These are phyloP conservation scores for Oxyria digyna DNA, from an alignment of 148 eudicot species.

Conservation along the genomic window DNA sequence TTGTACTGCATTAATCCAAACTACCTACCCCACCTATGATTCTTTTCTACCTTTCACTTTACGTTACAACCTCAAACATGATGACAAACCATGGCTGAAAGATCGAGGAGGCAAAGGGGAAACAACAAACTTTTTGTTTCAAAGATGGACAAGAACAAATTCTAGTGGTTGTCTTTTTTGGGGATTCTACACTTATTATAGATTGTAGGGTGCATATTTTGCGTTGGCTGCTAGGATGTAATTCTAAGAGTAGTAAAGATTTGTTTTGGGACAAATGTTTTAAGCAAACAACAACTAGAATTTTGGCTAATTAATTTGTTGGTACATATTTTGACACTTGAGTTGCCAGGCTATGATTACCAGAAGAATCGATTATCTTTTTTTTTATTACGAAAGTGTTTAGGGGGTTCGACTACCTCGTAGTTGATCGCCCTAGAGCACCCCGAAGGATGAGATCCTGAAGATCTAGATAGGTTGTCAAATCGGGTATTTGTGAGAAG, in stretches of 20 bases:
- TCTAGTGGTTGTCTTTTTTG: not conserved
- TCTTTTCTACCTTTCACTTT: not conserved
- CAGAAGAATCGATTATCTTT: too few species aligned
- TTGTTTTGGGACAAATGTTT: not conserved
- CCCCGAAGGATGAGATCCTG: too few species aligned
- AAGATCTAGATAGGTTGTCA: too few species aligned
- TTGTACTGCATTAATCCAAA: not conserved
- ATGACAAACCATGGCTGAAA: not conserved
- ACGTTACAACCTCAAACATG: not conserved
- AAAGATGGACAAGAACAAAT: not conserved
- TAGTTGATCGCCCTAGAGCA: too few species aligned
- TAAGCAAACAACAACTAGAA: too few species aligned
- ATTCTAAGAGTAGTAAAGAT: not conserved
- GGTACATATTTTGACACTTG: too few species aligned
- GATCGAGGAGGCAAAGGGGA: not conserved
- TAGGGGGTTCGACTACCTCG: too few species aligned
- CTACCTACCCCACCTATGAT: not conserved
- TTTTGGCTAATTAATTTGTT: too few species aligned
- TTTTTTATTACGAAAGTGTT: too few species aligned
- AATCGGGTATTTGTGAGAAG: too few species aligned
- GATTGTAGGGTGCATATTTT: constrained; percentile 1
- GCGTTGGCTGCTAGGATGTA: not conserved
- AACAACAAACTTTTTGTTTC: not conserved
- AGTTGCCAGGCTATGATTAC: too few species aligned
- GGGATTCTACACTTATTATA: not conserved